Percentiles rank a stretch among this genome's conserved stretches.
Conservation (phyloP, 192 early-diverging fungal species). For the Coemansia pectinata region DNA sequence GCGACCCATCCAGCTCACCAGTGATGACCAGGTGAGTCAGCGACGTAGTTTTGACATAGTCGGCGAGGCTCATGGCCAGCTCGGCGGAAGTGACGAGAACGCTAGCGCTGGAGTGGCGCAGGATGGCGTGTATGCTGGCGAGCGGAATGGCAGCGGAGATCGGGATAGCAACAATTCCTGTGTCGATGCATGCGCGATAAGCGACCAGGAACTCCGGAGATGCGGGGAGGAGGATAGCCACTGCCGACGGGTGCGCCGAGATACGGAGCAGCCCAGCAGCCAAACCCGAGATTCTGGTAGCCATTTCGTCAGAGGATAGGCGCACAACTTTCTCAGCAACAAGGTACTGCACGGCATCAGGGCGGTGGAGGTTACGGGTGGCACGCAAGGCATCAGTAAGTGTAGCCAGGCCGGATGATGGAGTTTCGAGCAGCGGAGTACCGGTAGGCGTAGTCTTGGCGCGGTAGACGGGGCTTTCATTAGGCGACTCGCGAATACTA, state of each 20-base stretch:
- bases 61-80: constrained; percentile 14
- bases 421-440: constrained; percentile 19
- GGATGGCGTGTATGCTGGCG: constrained; percentile 15
- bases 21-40: constrained; percentile 16
- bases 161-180: constrained; percentile 35
- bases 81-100: constrained; percentile 33
- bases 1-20: constrained; percentile 28
- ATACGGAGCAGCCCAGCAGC: constrained; percentile 20
- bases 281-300: constrained; percentile 15
- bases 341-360: constrained; percentile 14
- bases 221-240: constrained; percentile 21
- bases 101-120: constrained; percentile 14
- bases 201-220: constrained; percentile 29
- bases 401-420: constrained; percentile 1
- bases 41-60: background rate
- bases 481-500: constrained; percentile 26
- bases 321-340: constrained; percentile 10
- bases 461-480: constrained; percentile 44
- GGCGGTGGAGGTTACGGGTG: constrained; percentile 12
- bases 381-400: constrained; percentile 34
- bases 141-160: constrained; percentile 14
- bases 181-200: constrained; percentile 49
- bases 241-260: background rate
- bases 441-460: constrained; percentile 43
- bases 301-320: constrained; percentile 12